These are phyloP conservation scores for Albatrellus ellisii DNA, from an alignment of 768 basidiomycete genomes.

Conservation along the genomic window DNA sequence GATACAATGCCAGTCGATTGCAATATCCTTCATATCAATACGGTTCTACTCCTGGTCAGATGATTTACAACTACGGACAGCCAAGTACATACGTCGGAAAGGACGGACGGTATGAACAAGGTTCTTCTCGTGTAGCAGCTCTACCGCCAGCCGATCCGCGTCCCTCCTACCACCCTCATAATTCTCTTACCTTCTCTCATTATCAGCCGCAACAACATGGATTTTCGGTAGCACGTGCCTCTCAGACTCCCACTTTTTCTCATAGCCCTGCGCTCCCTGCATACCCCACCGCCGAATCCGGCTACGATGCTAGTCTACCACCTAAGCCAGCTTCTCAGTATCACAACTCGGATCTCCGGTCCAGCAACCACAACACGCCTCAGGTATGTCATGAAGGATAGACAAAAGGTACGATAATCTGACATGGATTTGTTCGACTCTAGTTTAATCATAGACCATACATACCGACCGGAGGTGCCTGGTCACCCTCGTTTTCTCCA, in stretches of 20 bases:
- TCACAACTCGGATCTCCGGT: not conserved
- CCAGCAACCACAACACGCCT: not conserved
- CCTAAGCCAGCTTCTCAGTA: not conserved
- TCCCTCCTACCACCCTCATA: slow-evolving; percentile 2
- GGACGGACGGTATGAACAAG: not conserved
- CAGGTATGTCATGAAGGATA: not conserved
- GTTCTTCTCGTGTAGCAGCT: not conserved
- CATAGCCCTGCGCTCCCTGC: not conserved
- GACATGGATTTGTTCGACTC: not conserved
- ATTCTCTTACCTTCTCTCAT: slow-evolving; percentile 12
- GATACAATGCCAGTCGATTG: not conserved
- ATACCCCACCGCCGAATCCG: not conserved
- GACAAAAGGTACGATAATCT: not conserved
- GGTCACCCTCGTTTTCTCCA: not conserved
- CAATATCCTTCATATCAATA: slow-evolving; percentile 1
- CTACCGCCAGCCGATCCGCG: not conserved
- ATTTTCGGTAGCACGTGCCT: slow-evolving; percentile 6
- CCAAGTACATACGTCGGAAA: not conserved
- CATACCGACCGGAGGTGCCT: not conserved
- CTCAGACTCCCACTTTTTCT: slow-evolving; percentile 1
- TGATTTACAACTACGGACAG: slow-evolving; percentile 3
- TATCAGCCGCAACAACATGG: slow-evolving; percentile 14
- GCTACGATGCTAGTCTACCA: not conserved
- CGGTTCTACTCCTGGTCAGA: slow-evolving; percentile 1
- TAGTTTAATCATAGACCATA: not conserved